A percentile compares a stretch with the other conserved stretches of the same genome.
phyloP scores from a whole-genome alignment of 176 grass and related monocot species.

The Pharus latifolius region DNA sequence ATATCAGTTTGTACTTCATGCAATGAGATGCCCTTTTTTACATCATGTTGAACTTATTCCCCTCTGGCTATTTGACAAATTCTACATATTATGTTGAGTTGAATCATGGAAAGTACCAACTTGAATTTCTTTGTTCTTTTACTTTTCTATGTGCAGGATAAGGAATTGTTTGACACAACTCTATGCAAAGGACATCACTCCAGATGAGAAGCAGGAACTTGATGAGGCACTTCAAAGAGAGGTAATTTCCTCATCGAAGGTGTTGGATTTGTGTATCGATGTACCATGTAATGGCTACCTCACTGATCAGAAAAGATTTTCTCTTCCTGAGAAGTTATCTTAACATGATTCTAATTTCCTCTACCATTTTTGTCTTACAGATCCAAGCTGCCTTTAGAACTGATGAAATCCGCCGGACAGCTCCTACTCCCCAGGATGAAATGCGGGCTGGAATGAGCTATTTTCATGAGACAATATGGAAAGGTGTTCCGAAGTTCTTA shows the following conservation, averaged over 20 bases:
- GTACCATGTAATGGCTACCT: neutral
- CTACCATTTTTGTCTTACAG: constrained; percentile 25
- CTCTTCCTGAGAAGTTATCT: neutral
- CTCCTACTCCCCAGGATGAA: constrained; percentile 95
- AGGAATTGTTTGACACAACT: constrained; percentile 59
- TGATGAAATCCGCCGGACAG: constrained; percentile 78
- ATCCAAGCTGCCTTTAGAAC: constrained; percentile 98
- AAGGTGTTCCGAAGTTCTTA: constrained; percentile 90
- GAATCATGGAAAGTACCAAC: too few relatives aligned
- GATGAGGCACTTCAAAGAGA: constrained; percentile 91
- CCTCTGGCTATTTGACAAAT: too few relatives aligned
- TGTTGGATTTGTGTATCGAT: neutral
- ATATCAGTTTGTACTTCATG: too few relatives aligned
- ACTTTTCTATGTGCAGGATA: constrained; percentile 52
- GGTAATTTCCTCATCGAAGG: constrained; percentile 26
- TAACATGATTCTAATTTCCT: neutral
- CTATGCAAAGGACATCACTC: constrained; percentile 82
- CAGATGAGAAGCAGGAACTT: constrained; percentile 95
- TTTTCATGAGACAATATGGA: constrained; percentile 99
- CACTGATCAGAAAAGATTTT: neutral
- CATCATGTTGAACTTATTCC: too few relatives aligned
- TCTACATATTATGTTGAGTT: too few relatives aligned
- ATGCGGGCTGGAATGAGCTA: constrained; percentile 95
- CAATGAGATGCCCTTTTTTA: neutral
- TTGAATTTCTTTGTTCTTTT: neutral